A percentile compares a stretch with the other conserved stretches of the same genome.
Evolutionary conservation across 1,284 basidiomycete genomes (phyloP).

Genomic region (Naganishia cerealis): DNA sequence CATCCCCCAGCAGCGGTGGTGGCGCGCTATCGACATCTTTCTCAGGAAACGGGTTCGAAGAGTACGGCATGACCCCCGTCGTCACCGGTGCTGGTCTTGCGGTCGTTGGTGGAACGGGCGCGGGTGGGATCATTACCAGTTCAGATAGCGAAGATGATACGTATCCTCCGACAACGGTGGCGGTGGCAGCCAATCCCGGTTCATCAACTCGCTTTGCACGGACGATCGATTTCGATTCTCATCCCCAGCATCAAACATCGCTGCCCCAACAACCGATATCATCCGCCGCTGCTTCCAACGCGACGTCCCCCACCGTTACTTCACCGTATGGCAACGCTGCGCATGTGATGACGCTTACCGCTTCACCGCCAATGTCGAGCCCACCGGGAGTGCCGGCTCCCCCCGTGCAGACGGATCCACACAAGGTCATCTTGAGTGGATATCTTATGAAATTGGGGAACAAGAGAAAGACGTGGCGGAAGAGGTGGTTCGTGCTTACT

Average conservation of each 20-base stretch:
- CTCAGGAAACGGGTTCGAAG: slow-evolving; percentile 4
- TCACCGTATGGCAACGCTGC: slow-evolving; percentile 40
- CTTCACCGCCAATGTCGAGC: slow-evolving; percentile 26
- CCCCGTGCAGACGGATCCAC: slow-evolving; percentile 58
- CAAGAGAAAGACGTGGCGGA: slow-evolving; percentile 90
- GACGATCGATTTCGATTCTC: slow-evolving; percentile 30
- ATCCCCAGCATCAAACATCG: not conserved
- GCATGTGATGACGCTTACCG: slow-evolving; percentile 51
- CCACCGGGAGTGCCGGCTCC: not conserved
- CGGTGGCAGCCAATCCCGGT: not conserved
- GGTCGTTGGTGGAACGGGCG: not conserved
- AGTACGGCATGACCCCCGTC: slow-evolving; percentile 25
- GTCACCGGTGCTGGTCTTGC: not conserved
- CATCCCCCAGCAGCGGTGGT: not conserved
- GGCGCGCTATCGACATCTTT: not conserved
- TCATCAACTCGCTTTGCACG: slow-evolving; percentile 33
- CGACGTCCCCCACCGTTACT: not conserved
- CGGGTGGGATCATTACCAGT: slow-evolving; percentile 14
- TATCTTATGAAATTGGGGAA: slow-evolving; percentile 97
- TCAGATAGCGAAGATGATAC: slow-evolving; percentile 24
- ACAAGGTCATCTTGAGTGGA: slow-evolving; percentile 76
- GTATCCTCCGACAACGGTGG: not conserved
- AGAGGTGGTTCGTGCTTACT: slow-evolving; percentile 85
- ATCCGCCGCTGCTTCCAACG: not conserved
- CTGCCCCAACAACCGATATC: not conserved